These are phyloP conservation scores for Globisporangium mamillatum DNA, from an alignment of 352 stramenopile species.

Conservation along the genomic window DNA sequence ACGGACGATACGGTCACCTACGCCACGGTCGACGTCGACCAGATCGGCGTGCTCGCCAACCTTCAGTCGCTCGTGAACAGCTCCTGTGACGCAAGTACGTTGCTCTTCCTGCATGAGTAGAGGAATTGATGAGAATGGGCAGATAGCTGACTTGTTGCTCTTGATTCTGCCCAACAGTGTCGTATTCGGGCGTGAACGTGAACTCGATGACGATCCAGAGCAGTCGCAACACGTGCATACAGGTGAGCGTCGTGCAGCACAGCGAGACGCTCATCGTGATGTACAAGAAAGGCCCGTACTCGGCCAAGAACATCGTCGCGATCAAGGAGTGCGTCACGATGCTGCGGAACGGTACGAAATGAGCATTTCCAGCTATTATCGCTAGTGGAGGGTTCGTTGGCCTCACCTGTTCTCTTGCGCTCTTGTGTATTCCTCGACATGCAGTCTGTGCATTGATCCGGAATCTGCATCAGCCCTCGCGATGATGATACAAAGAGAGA, in stretches of 20 bases:
- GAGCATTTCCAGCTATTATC: not conserved
- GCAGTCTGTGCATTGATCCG: slow-evolving; percentile 65
- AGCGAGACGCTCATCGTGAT: slow-evolving; percentile 81
- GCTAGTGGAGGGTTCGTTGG: not conserved
- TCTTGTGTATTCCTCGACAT: not conserved
- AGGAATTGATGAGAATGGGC: not conserved
- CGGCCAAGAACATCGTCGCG: slow-evolving; percentile 60
- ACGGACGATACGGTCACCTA: slow-evolving; percentile 79
- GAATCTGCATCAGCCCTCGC: slow-evolving; percentile 60
- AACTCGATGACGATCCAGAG: slow-evolving; percentile 88
- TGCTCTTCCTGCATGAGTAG: not conserved
- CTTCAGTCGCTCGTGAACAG: slow-evolving; percentile 85
- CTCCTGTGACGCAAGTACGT: slow-evolving; percentile 84
- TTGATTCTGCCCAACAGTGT: slow-evolving; percentile 44
- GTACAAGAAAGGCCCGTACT: slow-evolving; percentile 79
- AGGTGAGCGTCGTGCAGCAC: slow-evolving; percentile 82
- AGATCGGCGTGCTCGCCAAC: slow-evolving; percentile 90
- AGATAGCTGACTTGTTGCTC: not conserved
- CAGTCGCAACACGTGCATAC: slow-evolving; percentile 79
- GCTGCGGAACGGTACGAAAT: slow-evolving; percentile 60
- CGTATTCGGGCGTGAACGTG: slow-evolving; percentile 72
- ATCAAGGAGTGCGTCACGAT: slow-evolving; percentile 82
- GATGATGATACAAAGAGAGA: slow-evolving; percentile 25
- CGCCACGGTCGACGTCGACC: slow-evolving; percentile 85
- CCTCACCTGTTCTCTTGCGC: not conserved